phyloP scores from a whole-genome alignment of 1,139 yeast species.

The Candida neerlandica region DNA sequence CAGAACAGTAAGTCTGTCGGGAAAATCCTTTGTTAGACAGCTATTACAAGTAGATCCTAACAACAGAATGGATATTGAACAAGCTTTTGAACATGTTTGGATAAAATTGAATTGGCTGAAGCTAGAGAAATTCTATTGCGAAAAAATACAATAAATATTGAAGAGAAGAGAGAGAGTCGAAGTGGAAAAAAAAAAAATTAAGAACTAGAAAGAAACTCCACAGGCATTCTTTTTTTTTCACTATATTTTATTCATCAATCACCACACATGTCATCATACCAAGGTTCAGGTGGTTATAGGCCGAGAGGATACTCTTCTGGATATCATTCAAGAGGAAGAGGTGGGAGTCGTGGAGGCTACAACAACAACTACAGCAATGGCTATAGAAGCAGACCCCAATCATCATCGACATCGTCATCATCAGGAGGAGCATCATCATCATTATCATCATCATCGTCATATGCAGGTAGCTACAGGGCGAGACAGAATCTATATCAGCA shows the following conservation, averaged over 20 bases:
- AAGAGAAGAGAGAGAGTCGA: neutral
- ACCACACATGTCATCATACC: constrained; percentile 9
- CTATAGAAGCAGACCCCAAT: constrained; percentile 2
- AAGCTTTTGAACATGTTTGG: constrained; percentile 47
- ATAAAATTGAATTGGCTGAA: constrained; percentile 25
- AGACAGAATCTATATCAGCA: constrained; percentile 19
- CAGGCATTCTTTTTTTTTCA: neutral
- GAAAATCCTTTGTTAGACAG: constrained; percentile 45
- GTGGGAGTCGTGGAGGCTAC: constrained; percentile 6
- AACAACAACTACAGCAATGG: neutral
- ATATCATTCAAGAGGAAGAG: constrained; percentile 1
- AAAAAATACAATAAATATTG: constrained; percentile 11
- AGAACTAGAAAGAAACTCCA: neutral
- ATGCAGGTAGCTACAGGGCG: constrained; percentile 10
- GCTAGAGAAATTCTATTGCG: constrained; percentile 20
- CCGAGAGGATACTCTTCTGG: constrained; percentile 10
- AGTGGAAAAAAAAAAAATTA: neutral
- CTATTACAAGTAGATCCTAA: constrained; percentile 42
- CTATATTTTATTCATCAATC: neutral
- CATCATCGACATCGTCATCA: constrained; percentile 12
- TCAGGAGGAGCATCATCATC: constrained; percentile 9
- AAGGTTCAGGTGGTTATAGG: constrained; percentile 12
- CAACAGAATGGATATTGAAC: constrained; percentile 33
- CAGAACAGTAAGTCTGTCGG: constrained; percentile 37
- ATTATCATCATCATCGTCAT: constrained; percentile 10